Base-by-base conservation (phyloP, 495 filamentous ascomycete genomes). In the Delitschia confertaspora region DNA sequence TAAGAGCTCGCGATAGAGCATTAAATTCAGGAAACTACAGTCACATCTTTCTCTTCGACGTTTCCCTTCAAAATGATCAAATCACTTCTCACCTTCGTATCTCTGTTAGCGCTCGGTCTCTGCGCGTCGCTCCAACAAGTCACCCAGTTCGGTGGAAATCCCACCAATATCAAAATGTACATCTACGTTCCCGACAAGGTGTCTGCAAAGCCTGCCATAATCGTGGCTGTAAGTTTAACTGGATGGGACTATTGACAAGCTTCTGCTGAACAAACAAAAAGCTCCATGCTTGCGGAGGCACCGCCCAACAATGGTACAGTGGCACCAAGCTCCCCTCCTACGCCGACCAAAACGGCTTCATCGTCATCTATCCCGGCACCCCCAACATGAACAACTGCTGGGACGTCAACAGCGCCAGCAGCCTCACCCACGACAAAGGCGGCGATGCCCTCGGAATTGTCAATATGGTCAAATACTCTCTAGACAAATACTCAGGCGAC, bases 381-480 rank as follows among this genome's bases (percentile, higher is more conserved):
- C 64, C 69, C 8, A 66, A 67, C 54, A 44, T 48, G 10, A 69
- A 64, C 27, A 65, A 55, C 23, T 80, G 76, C 63, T 82, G 76
- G 75, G 78, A 82, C 45, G 73, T 79, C 29, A 69, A 69, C 18
- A 75, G 70, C 1, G 57, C 64, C 7, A 63, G 62, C 10, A 65
- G 74, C 2, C 62, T 80, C 6, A 73, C 68, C 20, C 74, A 74
- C 53, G 60, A 74, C 32, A 74, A 70, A n/a, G 74, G 74, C 6
- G 71, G 72, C 21, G 74, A 80, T 56, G 72, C 69, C 47, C 64
- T 71, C 31, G 68, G 69, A 16, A 79, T 83, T 37, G 71, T 66
- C 35, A 76, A 68, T 57, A 81, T 83, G 77, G 75, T 80, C 5
- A 65, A 52, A 6, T 76, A 66, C 45, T 62, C 71, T 11, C 60